Conservation (phyloP, 2,329 filamentous ascomycete species). For the Phialophora chinensis region DNA sequence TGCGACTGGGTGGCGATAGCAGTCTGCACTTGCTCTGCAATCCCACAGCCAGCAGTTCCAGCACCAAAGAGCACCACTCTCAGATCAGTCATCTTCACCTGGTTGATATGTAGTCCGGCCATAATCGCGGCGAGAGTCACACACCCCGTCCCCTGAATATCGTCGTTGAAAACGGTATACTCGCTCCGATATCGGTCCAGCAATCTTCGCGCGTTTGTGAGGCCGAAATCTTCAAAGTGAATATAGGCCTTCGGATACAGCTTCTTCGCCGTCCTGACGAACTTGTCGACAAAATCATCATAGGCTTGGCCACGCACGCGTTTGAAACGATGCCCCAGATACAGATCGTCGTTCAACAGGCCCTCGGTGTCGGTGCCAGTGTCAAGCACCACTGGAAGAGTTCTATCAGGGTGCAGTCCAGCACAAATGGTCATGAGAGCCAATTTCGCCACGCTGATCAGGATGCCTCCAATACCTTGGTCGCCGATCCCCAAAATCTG, state of each 20-base stretch:
- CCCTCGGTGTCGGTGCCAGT: conserved; percentile 83
- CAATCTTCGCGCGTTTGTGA: conserved; percentile 75
- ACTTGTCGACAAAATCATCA: conserved; percentile 76
- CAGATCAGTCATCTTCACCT: conserved; percentile 69
- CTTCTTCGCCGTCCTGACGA: conserved; percentile 70
- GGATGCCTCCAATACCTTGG: conserved; percentile 81
- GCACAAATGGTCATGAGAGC: conserved; percentile 83
- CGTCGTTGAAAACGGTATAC: conserved; percentile 88
- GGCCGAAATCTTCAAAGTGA: conserved; percentile 88
- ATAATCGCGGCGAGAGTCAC: conserved; percentile 84
- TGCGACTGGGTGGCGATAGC: conserved; percentile 73
- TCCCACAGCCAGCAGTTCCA: conserved; percentile 81
- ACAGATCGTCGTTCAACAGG: conserved; percentile 76
- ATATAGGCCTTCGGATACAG: conserved; percentile 81
- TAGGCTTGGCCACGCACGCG: conserved; percentile 74
- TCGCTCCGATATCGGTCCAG: conserved; percentile 75
- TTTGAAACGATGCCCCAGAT: conserved; percentile 73
- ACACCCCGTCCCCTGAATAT: conserved; percentile 86
- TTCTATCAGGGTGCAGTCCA: conserved; percentile 80
- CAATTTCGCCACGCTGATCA: conserved; percentile 84
- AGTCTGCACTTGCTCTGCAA: conserved; percentile 82
- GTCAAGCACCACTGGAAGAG: conserved; percentile 81
- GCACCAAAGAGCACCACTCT: conserved; percentile 79
- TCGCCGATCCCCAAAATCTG: conserved; percentile 83
- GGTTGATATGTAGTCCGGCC: conserved; percentile 73